Conservation (phyloP, 2,329 filamentous ascomycete genomes). For the Sporothrix curviconia region DNA sequence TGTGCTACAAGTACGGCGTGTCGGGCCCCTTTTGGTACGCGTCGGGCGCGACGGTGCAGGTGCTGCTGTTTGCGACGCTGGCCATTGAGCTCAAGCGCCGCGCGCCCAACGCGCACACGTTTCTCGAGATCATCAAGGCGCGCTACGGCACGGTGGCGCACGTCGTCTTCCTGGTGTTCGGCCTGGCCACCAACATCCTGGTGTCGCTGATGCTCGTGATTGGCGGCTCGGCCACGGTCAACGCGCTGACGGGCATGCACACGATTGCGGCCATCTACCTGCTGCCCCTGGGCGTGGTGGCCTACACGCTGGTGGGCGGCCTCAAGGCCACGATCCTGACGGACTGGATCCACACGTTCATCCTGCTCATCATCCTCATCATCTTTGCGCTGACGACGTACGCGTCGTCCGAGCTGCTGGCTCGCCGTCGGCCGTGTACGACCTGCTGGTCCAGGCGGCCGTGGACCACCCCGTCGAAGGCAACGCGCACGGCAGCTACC, state of each 20-base stretch:
- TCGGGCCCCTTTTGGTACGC: slow-evolving; percentile 57
- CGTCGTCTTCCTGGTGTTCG: slow-evolving; percentile 74
- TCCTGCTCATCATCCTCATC: slow-evolving; percentile 77
- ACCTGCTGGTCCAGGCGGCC: slow-evolving; percentile 64
- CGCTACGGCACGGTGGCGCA: slow-evolving; percentile 69
- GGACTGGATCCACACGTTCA: slow-evolving; percentile 81
- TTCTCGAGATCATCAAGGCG: slow-evolving; percentile 75
- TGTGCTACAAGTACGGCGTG: slow-evolving; percentile 74
- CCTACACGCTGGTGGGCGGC: slow-evolving; percentile 71
- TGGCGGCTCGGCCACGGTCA: slow-evolving; percentile 71
- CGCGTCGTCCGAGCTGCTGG: slow-evolving; percentile 63
- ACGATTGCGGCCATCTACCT: slow-evolving; percentile 80
- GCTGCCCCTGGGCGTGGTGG: slow-evolving; percentile 70
- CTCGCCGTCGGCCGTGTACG: slow-evolving; percentile 70
- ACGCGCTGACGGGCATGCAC: slow-evolving; percentile 63
- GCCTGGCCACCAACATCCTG: slow-evolving; percentile 75
- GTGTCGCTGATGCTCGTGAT: slow-evolving; percentile 86
- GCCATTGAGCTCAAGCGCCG: slow-evolving; percentile 84
- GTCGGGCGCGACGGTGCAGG: slow-evolving; percentile 72
- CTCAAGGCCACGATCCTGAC: slow-evolving; percentile 86
- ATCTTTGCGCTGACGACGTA: slow-evolving; percentile 79
- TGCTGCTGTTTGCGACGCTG: slow-evolving; percentile 81
- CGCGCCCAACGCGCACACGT: slow-evolving; percentile 80
- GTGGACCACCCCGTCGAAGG: slow-evolving; percentile 67
- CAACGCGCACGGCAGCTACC: slow-evolving; percentile 73